Evolutionary conservation across 2,329 filamentous ascomycete species (phyloP).

Genomic region (Ophiostoma australiae): DNA sequence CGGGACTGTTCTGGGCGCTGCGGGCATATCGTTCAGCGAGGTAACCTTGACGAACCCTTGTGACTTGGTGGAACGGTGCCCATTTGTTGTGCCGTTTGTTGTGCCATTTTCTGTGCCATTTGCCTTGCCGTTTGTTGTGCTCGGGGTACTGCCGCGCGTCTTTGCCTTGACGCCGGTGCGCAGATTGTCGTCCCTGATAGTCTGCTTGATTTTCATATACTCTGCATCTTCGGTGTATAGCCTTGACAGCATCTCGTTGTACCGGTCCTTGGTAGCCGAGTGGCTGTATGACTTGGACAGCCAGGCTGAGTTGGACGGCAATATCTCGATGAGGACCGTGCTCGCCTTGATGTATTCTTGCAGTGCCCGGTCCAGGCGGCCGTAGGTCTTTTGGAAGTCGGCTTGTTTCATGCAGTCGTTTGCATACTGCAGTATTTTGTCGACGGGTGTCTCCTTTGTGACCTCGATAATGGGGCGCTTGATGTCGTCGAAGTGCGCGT

Average conservation of each 20-base stretch:
- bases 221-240: conserved; percentile 44
- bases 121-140: not conserved
- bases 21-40: not conserved
- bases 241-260: conserved; percentile 47
- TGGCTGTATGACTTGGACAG: conserved; percentile 38
- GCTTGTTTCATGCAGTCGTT: conserved; percentile 55
- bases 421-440: conserved; percentile 49
- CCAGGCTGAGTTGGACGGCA: conserved; percentile 73
- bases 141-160: conserved; percentile 10
- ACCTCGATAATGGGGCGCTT: conserved; percentile 36
- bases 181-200: conserved; percentile 60
- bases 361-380: conserved; percentile 68
- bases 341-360: conserved; percentile 79
- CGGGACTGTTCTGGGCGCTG: not conserved
- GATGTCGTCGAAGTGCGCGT: conserved; percentile 28
- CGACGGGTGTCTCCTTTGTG: conserved; percentile 47
- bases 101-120: not conserved
- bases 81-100: conserved; percentile 12
- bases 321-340: conserved; percentile 69
- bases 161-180: conserved; percentile 54
- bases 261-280: conserved; percentile 35
- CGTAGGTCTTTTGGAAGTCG: conserved; percentile 57
- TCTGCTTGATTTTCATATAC: conserved; percentile 55
- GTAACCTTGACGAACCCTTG: not conserved
- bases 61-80: conserved; percentile 22